A percentile compares a stretch with the other conserved stretches of the same genome.
These are phyloP conservation scores for Aspergillus viridinutans DNA, from an alignment of 2,329 filamentous ascomycete species.

Conservation along the genomic window DNA sequence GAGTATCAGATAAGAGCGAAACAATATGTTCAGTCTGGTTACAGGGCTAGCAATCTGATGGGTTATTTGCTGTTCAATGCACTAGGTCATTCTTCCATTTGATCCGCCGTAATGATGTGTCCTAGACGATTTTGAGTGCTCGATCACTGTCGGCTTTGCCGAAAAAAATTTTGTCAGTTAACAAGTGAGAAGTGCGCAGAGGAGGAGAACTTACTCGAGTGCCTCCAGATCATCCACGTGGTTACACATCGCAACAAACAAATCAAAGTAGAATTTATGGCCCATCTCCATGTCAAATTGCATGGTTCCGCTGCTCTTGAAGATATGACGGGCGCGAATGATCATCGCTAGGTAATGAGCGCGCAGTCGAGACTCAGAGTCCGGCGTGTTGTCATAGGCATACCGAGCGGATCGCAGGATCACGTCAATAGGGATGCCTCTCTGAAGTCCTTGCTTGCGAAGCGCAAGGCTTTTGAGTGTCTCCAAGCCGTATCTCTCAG, in stretches of 20 bases:
- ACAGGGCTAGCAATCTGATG: conserved; percentile 12
- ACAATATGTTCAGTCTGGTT: conserved; percentile 30
- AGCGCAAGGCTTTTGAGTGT: conserved; percentile 88
- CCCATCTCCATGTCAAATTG: conserved; percentile 97
- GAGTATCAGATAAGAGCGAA: conserved; percentile 24
- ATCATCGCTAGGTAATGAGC: conserved; percentile 97
- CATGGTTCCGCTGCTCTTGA: conserved; percentile 98
- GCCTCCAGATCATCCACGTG: conserved; percentile 95
- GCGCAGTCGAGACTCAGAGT: conserved; percentile 86
- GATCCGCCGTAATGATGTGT: not conserved
- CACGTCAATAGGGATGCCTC: conserved; percentile 84
- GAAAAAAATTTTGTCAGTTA: not conserved
- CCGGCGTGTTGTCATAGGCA: conserved; percentile 91
- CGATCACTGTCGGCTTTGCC: conserved; percentile 43
- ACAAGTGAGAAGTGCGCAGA: conserved; percentile 9
- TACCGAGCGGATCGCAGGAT: conserved; percentile 91
- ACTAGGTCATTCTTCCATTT: not conserved
- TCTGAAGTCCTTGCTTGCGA: conserved; percentile 90
- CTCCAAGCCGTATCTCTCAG: conserved; percentile 84
- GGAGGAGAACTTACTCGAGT: conserved; percentile 57
- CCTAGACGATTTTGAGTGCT: conserved; percentile 38
- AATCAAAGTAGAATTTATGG: conserved; percentile 93
- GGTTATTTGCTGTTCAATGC: not conserved
- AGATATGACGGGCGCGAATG: conserved; percentile 94
- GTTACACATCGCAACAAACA: conserved; percentile 98